Evolutionary conservation across 2,329 filamentous ascomycete species (phyloP).

Genomic region (Fusarium sp.): DNA sequence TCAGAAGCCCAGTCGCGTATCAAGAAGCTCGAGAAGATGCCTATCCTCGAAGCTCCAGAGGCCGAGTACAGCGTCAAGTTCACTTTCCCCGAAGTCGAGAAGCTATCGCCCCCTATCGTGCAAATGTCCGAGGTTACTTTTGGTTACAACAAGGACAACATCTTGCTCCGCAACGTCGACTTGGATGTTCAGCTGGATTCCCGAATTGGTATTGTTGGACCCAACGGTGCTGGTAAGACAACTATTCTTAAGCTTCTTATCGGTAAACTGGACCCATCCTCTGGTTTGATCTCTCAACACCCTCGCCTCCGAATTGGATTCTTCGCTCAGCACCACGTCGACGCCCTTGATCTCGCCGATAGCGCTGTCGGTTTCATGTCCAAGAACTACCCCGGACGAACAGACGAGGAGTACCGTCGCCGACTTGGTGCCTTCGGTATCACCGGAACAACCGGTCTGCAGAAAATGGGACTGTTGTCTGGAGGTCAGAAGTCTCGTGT

Average conservation of each 20-base stretch:
- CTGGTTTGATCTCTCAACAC: constrained; percentile 88
- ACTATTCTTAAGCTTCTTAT: constrained; percentile 98
- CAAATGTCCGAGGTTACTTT: constrained; percentile 96
- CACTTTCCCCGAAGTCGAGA: constrained; percentile 97
- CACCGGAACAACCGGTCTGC: constrained; percentile 94
- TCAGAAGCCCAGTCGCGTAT: constrained; percentile 98
- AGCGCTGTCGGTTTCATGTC: constrained; percentile 98
- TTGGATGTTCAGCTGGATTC: constrained; percentile 98
- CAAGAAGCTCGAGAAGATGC: constrained; percentile 99
- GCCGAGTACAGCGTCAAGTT: constrained; percentile 96
- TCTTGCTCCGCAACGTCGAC: constrained; percentile 87
- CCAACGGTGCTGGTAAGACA: constrained; percentile 98
- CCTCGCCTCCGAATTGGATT: constrained; percentile 91
- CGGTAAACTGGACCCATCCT: constrained; percentile 80
- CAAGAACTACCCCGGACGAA: constrained; percentile 87
- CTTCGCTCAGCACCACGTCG: constrained; percentile 98
- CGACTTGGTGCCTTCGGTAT: constrained; percentile 91
- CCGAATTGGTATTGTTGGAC: constrained; percentile 98
- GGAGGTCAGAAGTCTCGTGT: constrained; percentile 99
- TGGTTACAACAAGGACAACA: constrained; percentile 84
- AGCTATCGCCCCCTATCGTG: constrained; percentile 95
- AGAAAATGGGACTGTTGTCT: constrained; percentile 94
- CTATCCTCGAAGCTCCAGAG: constrained; percentile 89
- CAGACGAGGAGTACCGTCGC: constrained; percentile 96
- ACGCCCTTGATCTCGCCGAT: constrained; percentile 89